Base-by-base conservation (phyloP, 2,329 filamentous ascomycete species). In the Colletotrichum sp. region DNA sequence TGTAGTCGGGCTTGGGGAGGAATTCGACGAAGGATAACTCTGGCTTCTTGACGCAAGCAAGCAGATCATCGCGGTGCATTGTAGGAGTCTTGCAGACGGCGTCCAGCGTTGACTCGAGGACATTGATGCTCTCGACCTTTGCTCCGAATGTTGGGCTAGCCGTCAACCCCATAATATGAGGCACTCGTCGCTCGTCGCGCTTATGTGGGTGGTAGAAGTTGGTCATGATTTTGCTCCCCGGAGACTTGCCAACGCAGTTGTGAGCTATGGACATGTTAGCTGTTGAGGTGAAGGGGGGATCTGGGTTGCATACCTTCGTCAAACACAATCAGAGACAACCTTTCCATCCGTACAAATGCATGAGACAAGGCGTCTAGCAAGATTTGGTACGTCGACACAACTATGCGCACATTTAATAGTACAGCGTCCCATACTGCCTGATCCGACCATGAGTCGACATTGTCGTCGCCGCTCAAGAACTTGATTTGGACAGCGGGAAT, bases 341-440 rank as follows among this genome's bases (percentile, higher is more conserved):
- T 87, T 0, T 86, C 81, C 80, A 98, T 89, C 3, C 82, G 87
- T 3, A 98, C 90, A 81, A 98, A 98, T 0, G 89, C 94, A 84
- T 97, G 95, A 2, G 85, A 87, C 55, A 98, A 87, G 4, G 95
- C 95, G 83, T 98, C 94, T 4, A 91, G 86, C 15, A 98, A 87
- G 2, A 98, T 89, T 76, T 94, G 92, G 76, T 94, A 92, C 0
- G 96, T 97, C 0, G 94, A 95, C 2, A 98, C 89, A 7, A 98
- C 90, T n/a, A 98, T 88, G 2, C 91, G 89, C 26, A 94, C 89
- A 64, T 93, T 92, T 4, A 86, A 79, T 1, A 98, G 86, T 3
- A 94, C 88, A 0, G 86, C 87, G 74, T 94, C 88, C 96, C 96
- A 98, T 2, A 92, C 88, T 3, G 84, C 80, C 78, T 92, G 88